Conservation (phyloP, 345 rosid genomes). For the Passiflora organensis region DNA sequence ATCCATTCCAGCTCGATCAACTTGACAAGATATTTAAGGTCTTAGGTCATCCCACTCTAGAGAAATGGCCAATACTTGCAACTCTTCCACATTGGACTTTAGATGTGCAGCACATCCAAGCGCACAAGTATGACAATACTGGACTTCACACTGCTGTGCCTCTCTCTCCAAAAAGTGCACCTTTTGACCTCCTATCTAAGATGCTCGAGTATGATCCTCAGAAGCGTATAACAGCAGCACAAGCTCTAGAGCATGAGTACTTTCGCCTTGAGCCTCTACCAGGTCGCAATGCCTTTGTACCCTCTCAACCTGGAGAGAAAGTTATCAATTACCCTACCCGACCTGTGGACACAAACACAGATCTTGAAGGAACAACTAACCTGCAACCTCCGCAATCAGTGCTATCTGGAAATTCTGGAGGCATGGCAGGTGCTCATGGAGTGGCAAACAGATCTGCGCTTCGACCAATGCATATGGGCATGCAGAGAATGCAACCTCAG, state of each 20-base stretch:
- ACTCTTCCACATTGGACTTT: slow-evolving; percentile 87
- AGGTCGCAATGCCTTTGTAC: slow-evolving; percentile 84
- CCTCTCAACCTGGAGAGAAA: slow-evolving; percentile 76
- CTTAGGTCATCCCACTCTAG: slow-evolving; percentile 88
- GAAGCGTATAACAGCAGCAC: slow-evolving; percentile 93
- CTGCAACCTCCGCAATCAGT: slow-evolving; percentile 79
- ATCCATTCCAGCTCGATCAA: slow-evolving; percentile 93
- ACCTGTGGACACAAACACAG: slow-evolving; percentile 81
- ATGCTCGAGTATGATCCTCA: slow-evolving; percentile 94
- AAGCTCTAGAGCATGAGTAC: slow-evolving; percentile 91
- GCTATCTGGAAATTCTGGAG: slow-evolving; percentile 57
- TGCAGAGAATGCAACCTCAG: slow-evolving; percentile 82
- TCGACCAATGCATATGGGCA: slow-evolving; percentile 57
- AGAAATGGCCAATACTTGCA: slow-evolving; percentile 88
- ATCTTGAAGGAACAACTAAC: slow-evolving; percentile 90
- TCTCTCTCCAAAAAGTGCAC: slow-evolving; percentile 52
- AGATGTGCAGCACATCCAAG: slow-evolving; percentile 76
- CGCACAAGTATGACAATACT: slow-evolving; percentile 62
- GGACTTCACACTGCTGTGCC: slow-evolving; percentile 70
- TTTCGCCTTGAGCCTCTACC: slow-evolving; percentile 77
- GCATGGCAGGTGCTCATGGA: slow-evolving; percentile 55
- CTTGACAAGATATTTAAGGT: slow-evolving; percentile 99
- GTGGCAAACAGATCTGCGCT: slow-evolving; percentile 59
- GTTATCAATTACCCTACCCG: slow-evolving; percentile 77
- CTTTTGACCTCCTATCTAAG: slow-evolving; percentile 80